These are phyloP conservation scores for Gnomoniopsis smithogilvyi DNA, from an alignment of 2,329 filamentous ascomycete species.

Conservation along the genomic window DNA sequence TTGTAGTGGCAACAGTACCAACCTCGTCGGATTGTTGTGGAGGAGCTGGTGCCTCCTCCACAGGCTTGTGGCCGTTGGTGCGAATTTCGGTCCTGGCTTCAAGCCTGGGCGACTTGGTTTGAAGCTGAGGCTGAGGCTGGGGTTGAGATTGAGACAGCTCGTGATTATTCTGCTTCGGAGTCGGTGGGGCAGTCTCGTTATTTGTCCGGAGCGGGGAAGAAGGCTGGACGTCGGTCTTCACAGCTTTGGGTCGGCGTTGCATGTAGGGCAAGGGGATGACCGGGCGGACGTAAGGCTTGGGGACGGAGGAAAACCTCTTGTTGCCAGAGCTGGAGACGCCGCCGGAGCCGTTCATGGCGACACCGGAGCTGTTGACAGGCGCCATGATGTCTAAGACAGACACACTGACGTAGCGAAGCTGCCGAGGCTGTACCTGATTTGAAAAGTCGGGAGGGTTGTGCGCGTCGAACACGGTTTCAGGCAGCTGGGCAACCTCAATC, in stretches of 20 bases:
- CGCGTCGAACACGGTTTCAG: background rate
- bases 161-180: background rate
- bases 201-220: conserved; percentile 15
- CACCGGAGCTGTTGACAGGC: conserved; percentile 6
- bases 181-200: conserved; percentile 10
- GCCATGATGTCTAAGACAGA: conserved; percentile 10
- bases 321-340: background rate
- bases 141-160: background rate
- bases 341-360: background rate
- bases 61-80: conserved; percentile 1
- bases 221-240: conserved; percentile 7
- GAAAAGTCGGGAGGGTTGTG: conserved; percentile 1
- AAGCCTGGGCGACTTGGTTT: background rate
- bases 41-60: background rate
- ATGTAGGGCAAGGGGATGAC: conserved; percentile 16
- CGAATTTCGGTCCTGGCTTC: background rate
- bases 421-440: conserved; percentile 6
- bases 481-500: background rate
- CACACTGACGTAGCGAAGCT: background rate
- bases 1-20: background rate
- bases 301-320: conserved; percentile 1
- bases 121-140: background rate
- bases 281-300: conserved; percentile 8
- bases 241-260: conserved; percentile 12
- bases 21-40: conserved; percentile 4